These are phyloP conservation scores for Amaranthus hypochondriacus DNA, from an alignment of 148 eudicot genomes.

Conservation along the genomic window DNA sequence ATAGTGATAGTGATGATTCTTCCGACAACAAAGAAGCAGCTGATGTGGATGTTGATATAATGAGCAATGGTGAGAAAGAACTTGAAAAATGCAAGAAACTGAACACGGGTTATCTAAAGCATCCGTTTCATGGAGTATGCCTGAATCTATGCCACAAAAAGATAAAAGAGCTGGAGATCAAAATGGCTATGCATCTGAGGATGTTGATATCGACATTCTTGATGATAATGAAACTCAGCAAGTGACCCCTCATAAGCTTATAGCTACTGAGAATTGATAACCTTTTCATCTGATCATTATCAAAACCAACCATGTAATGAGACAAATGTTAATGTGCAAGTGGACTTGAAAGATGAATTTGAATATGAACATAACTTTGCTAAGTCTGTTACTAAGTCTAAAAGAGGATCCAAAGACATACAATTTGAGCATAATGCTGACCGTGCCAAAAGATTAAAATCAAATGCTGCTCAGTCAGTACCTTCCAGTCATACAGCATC, in stretches of 20 bases:
- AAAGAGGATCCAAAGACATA: constrained; percentile 42
- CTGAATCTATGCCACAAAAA: constrained; percentile 34
- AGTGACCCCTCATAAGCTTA: constrained; percentile 26
- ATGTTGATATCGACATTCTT: constrained; percentile 50
- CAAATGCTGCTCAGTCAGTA: constrained; percentile 34
- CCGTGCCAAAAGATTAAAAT: constrained; percentile 41
- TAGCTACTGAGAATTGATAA: constrained; percentile 27
- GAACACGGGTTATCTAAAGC: constrained; percentile 33
- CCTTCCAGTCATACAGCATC: constrained; percentile 33
- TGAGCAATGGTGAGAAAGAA: constrained; percentile 80
- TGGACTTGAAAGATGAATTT: constrained; percentile 30
- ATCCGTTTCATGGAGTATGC: constrained; percentile 35
- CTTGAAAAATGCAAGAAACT: constrained; percentile 38
- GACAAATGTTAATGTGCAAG: constrained; percentile 31
- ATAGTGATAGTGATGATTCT: constrained; percentile 91
- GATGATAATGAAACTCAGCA: constrained; percentile 43
- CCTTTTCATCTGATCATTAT: constrained; percentile 30
- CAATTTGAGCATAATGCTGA: constrained; percentile 42
- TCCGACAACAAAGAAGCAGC: constrained; percentile 88
- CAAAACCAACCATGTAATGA: constrained; percentile 29
- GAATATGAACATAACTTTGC: constrained; percentile 34
- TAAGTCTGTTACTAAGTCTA: constrained; percentile 51
- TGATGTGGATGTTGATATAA: constrained; percentile 89
- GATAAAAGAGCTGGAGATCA: constrained; percentile 38
- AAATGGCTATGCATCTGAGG: constrained; percentile 52